A percentile compares a stretch with the other conserved stretches of the same genome.
Conservation (phyloP, 805 yeast species). For the Lipomyces kockii region DNA sequence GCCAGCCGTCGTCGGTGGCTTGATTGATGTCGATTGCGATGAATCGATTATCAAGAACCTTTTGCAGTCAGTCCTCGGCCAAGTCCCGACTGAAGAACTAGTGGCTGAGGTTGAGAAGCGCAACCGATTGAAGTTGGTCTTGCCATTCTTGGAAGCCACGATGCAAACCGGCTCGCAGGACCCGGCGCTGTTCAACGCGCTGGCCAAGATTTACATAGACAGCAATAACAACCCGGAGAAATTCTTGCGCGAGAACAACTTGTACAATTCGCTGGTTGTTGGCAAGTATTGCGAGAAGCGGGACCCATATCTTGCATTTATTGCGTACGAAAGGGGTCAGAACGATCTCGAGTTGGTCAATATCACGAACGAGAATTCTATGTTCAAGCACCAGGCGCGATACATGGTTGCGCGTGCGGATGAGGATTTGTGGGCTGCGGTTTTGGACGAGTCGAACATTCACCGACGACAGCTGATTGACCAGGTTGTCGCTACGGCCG, state of each 20-base stretch:
- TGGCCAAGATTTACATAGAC: slow-evolving; percentile 97
- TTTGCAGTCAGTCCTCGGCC: slow-evolving; percentile 84
- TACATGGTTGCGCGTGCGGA: slow-evolving; percentile 90
- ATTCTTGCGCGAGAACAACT: slow-evolving; percentile 86
- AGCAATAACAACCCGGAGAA: slow-evolving; percentile 97
- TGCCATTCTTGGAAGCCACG: slow-evolving; percentile 92
- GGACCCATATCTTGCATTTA: slow-evolving; percentile 97
- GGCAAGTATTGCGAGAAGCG: slow-evolving; percentile 99
- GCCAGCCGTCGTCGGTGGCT: slow-evolving; percentile 94
- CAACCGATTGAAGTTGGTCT: slow-evolving; percentile 84
- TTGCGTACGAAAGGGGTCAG: slow-evolving; percentile 93
- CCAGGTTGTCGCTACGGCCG: slow-evolving; percentile 93
- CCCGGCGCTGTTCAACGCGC: slow-evolving; percentile 88
- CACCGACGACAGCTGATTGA: slow-evolving; percentile 92
- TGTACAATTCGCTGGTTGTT: slow-evolving; percentile 90
- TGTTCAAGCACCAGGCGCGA: slow-evolving; percentile 99
- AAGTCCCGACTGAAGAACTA: slow-evolving; percentile 87
- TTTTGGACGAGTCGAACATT: slow-evolving; percentile 71
- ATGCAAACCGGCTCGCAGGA: slow-evolving; percentile 84
- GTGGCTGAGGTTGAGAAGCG: slow-evolving; percentile 96
- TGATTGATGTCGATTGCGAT: slow-evolving; percentile 96
- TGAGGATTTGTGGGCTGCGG: slow-evolving; percentile 76
- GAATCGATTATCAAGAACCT: slow-evolving; percentile 82
- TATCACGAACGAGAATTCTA: slow-evolving; percentile 94
- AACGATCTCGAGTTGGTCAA: slow-evolving; percentile 87